A percentile compares a stretch with the other conserved stretches of the same genome.
Evolutionary conservation across 768 basidiomycete genomes (phyloP).

Genomic region (Phanerodontia chrysosporium): DNA sequence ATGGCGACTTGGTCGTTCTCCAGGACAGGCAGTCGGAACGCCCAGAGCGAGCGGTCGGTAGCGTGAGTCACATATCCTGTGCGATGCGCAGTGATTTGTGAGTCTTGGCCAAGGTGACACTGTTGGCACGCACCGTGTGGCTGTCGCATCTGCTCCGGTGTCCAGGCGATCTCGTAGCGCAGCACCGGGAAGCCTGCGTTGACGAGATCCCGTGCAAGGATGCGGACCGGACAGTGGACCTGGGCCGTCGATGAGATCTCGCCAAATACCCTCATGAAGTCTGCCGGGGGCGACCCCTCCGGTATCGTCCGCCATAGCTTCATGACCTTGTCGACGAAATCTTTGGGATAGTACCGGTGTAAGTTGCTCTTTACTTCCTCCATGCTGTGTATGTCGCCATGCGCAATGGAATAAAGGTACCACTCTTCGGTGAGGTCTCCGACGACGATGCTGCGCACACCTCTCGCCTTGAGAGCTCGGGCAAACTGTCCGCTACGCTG

Average conservation of each 20-base stretch:
- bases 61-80: slow-evolving; percentile 70
- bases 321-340: slow-evolving; percentile 43
- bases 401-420: slow-evolving; percentile 72
- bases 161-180: slow-evolving; percentile 68
- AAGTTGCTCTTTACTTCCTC: slow-evolving; percentile 55
- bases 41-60: slow-evolving; percentile 61
- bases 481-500: slow-evolving; percentile 63
- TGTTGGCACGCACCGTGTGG: slow-evolving; percentile 23
- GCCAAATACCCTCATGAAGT: slow-evolving; percentile 47
- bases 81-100: background rate
- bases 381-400: slow-evolving; percentile 42
- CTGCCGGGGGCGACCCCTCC: slow-evolving; percentile 37
- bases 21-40: slow-evolving; percentile 50
- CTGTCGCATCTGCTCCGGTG: slow-evolving; percentile 50
- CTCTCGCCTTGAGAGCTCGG: slow-evolving; percentile 46
- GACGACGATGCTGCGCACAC: slow-evolving; percentile 57
- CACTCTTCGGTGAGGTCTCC: slow-evolving; percentile 74
- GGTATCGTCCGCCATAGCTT: slow-evolving; percentile 39
- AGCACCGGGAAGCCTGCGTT: slow-evolving; percentile 56
- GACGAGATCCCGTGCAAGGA: slow-evolving; percentile 58
- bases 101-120: background rate
- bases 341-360: slow-evolving; percentile 52
- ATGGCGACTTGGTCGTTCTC: slow-evolving; percentile 39
- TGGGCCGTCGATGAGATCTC: slow-evolving; percentile 57
- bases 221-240: slow-evolving; percentile 62